phyloP scores from a whole-genome alignment of 75 land plant genomes.

The Pseudotsuga menziesii region DNA sequence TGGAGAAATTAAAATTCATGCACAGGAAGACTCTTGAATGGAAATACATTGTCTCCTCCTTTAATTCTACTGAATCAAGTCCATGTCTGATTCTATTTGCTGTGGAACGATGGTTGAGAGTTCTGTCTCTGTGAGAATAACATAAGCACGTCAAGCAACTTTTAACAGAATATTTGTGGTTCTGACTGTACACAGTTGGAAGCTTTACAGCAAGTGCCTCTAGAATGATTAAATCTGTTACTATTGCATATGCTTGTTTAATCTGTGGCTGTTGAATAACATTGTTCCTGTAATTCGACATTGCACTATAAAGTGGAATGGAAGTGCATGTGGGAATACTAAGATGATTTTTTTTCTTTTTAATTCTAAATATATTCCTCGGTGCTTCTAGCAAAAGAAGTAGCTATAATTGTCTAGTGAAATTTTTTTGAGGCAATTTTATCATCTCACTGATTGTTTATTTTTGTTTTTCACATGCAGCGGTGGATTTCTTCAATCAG shows the following conservation, averaged over 20 bases:
- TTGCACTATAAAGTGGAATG: neutral
- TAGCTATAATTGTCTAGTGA: neutral
- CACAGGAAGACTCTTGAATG: neutral
- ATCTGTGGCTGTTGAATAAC: neutral
- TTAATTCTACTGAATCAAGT: neutral
- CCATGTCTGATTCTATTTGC: neutral
- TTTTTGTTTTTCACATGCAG: slow-evolving; percentile 40
- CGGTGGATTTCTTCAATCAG: slow-evolving; percentile 95
- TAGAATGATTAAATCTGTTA: neutral
- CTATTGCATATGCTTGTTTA: neutral
- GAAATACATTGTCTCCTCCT: neutral
- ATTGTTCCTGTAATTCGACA: neutral
- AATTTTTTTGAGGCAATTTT: neutral
- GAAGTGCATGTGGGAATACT: too few relatives aligned
- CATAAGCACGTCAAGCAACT: neutral
- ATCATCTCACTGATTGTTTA: slow-evolving; percentile 8
- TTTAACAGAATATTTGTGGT: neutral
- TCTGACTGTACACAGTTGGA: neutral
- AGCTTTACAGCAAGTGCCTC: neutral
- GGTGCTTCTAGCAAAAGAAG: neutral
- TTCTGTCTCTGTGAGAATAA: neutral
- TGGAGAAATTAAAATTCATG: neutral
- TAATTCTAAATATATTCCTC: neutral
- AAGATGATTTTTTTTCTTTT: neutral
- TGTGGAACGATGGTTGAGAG: neutral